These are phyloP conservation scores for Myxozyma melibiosi DNA, from an alignment of 805 yeast genomes.

Conservation along the genomic window DNA sequence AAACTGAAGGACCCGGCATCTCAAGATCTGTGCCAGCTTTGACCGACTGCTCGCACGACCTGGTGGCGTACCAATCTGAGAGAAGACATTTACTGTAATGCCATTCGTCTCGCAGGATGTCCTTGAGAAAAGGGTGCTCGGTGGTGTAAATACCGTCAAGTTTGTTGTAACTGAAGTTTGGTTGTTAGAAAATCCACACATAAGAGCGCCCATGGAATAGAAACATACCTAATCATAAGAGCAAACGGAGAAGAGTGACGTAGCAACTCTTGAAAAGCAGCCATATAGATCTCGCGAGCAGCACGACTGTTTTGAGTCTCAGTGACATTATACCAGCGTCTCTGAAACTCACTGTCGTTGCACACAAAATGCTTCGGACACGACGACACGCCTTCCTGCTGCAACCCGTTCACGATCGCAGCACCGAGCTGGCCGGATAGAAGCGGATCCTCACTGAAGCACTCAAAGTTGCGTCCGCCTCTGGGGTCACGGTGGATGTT, in stretches of 20 bases:
- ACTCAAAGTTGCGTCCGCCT: slow-evolving; percentile 65
- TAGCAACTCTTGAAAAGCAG: slow-evolving; percentile 63
- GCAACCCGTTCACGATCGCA: slow-evolving; percentile 56
- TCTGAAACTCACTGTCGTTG: slow-evolving; percentile 62
- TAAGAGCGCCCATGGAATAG: too few relatives aligned
- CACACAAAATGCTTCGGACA: slow-evolving; percentile 64
- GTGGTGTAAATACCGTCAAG: slow-evolving; percentile 62
- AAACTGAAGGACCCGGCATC: slow-evolving; percentile 64
- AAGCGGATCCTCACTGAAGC: slow-evolving; percentile 63
- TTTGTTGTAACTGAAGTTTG: slow-evolving; percentile 61
- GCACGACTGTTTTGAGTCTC: slow-evolving; percentile 56
- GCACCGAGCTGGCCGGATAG: slow-evolving; percentile 52
- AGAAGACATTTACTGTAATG: slow-evolving; percentile 56
- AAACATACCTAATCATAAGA: too few relatives aligned
- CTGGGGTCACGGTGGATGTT: slow-evolving; percentile 61
- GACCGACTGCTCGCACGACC: slow-evolving; percentile 50
- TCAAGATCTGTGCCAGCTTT: slow-evolving; percentile 63
- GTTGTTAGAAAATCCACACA: too few relatives aligned
- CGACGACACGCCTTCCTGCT: slow-evolving; percentile 52
- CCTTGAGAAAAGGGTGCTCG: slow-evolving; percentile 50
- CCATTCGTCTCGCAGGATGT: slow-evolving; percentile 59
- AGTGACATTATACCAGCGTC: slow-evolving; percentile 52
- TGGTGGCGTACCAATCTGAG: slow-evolving; percentile 68
- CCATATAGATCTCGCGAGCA: slow-evolving; percentile 62
- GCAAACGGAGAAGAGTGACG: slow-evolving; percentile 55